These are phyloP conservation scores for Phytophthora pistaciae DNA, from an alignment of 352 stramenopile genomes.

Conservation along the genomic window DNA sequence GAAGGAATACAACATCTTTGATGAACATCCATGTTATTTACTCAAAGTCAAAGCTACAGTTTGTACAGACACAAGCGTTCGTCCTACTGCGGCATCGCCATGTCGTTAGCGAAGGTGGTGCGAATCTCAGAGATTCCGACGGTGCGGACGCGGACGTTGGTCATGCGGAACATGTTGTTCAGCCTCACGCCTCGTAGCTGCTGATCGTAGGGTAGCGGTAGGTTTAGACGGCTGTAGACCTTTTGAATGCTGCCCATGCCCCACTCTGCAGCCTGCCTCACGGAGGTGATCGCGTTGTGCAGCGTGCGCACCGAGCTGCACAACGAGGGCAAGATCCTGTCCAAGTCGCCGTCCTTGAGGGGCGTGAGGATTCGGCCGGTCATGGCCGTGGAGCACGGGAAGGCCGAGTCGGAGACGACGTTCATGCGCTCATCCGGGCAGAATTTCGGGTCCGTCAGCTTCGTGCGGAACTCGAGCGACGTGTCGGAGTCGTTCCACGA, in stretches of 20 bases:
- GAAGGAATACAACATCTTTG: neutral
- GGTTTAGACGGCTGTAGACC: neutral
- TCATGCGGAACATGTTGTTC: neutral
- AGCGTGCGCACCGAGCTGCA: neutral
- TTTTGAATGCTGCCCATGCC: neutral
- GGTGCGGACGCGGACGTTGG: neutral
- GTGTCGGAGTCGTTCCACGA: conserved; percentile 1
- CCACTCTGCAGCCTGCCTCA: conserved; percentile 1
- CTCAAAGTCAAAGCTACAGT: neutral
- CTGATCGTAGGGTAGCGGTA: neutral
- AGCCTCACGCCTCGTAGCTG: neutral
- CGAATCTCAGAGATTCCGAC: neutral
- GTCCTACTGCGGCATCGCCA: neutral
- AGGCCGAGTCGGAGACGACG: conserved; percentile 3
- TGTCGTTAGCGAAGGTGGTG: neutral
- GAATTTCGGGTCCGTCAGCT: neutral
- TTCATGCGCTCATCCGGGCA: neutral
- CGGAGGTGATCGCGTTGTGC: neutral
- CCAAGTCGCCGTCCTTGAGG: neutral
- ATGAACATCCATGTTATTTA: neutral
- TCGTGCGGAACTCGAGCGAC: neutral
- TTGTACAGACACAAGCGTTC: neutral
- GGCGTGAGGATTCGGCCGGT: neutral
- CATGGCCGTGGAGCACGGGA: neutral
- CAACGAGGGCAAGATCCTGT: neutral